Base-by-base conservation (phyloP, 1,284 basidiomycete genomes). In the Moniliella sp. region DNA sequence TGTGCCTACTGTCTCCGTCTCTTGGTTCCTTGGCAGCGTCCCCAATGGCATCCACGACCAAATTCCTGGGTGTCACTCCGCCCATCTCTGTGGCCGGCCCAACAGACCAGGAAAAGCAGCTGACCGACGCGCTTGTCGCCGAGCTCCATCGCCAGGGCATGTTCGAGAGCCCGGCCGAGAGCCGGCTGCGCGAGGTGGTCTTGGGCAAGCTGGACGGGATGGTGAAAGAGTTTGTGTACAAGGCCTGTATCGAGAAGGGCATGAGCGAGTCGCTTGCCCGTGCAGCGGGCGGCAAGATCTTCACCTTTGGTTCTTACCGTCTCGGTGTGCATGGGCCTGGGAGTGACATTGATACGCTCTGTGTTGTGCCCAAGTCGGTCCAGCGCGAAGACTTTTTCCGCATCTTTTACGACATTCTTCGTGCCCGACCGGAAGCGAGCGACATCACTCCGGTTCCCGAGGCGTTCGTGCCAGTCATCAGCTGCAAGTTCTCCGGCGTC, bases 271-370 rank as follows among this genome's bases (percentile, higher is more conserved):
- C 76, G 28, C 75, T 80, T 2, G 83, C 84, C 11, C 72, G 65
- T 31, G 72, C 76, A 33, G 79, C 86, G 4, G 91, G 88, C 36
- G 91, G 88, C 43, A 88, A 94, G 66, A 94, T 99, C 59, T 99
- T 86, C 62, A 94, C 91, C 3, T 99, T 93, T 61, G 88, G 91
- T 23, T 91, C 84, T 32, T 52, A 56, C 29, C 48, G 52, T 18
- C 67, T 99, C 27, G 88, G 88, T 36, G 88, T 97, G 10, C 91
- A 97, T 62, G 82, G 82, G 9, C 88, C 91, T 19, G 81, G 83
- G 5, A 72, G 78, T 28, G 88, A 97, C 73, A 94, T 99, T 60
- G 88, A 99, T 66, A 94, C 86, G n/a, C 68, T 99, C 19, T 84
- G 84, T 60, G 88, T 97, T 16, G 91, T 91, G 17, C 88, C 88